phyloP scores from a whole-genome alignment of 306 rosid genomes.

The Fagus crenata region DNA sequence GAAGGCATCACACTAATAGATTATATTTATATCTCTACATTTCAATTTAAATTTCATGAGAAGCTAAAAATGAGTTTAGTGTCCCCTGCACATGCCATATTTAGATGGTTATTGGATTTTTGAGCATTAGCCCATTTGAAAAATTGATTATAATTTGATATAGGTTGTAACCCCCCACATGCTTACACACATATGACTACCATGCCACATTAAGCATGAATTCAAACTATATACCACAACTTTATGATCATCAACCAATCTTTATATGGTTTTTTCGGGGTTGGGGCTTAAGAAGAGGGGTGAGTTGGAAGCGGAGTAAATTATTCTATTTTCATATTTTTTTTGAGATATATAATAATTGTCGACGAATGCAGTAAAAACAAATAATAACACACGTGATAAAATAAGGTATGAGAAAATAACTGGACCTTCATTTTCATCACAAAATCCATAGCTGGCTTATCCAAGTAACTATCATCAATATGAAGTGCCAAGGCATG shows the following conservation, averaged over 20 bases:
- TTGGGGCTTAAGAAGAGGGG: too few species aligned
- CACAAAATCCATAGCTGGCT: slow-evolving; percentile 70
- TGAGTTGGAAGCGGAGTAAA: background rate
- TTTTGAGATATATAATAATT: background rate
- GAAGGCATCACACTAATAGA: background rate
- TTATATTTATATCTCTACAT: background rate
- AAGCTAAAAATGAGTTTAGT: background rate
- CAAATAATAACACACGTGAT: background rate
- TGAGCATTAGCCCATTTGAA: background rate
- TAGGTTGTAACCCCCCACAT: background rate
- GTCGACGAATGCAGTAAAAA: background rate
- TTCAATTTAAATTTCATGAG: background rate
- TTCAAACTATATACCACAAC: background rate
- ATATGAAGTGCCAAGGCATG: slow-evolving; percentile 87
- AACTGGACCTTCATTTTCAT: slow-evolving; percentile 65
- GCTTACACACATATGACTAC: background rate
- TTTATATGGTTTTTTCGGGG: background rate
- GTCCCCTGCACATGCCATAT: background rate
- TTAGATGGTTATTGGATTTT: background rate
- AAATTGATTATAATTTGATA: background rate
- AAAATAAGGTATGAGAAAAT: slow-evolving; percentile 17
- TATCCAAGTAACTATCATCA: slow-evolving; percentile 75
- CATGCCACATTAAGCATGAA: background rate
- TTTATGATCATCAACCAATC: background rate
- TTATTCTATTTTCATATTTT: background rate